Conservation (phyloP, 768 basidiomycete genomes). For the Agrocybe chaxingu region DNA sequence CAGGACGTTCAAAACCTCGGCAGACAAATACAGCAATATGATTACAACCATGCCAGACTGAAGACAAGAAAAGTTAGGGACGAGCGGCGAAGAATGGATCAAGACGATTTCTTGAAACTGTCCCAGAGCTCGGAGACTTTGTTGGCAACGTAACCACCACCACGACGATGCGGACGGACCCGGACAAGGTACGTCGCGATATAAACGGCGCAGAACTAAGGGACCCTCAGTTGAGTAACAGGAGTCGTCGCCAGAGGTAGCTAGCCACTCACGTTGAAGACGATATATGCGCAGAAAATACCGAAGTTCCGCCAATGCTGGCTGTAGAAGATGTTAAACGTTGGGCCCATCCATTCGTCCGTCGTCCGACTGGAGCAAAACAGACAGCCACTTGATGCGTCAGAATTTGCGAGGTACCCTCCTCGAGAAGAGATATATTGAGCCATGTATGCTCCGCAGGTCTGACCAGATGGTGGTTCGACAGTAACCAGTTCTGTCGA, state of each 20-base stretch:
- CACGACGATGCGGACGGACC: conserved; percentile 27
- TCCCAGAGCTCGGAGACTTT: conserved; percentile 5
- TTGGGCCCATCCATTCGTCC: conserved; percentile 48
- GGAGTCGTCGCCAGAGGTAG: background rate
- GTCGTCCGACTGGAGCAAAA: conserved; percentile 56
- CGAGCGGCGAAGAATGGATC: background rate
- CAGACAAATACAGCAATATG: no score
- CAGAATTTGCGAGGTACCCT: conserved; percentile 57
- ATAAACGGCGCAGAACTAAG: conserved; percentile 43
- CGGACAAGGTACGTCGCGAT: conserved; percentile 57
- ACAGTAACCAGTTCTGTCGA: conserved; percentile 60
- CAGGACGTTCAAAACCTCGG: no score
- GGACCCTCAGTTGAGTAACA: background rate
- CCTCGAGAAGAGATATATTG: conserved; percentile 48
- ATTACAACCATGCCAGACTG: no score
- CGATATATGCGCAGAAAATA: conserved; percentile 44
- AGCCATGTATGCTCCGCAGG: conserved; percentile 50
- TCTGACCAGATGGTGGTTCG: conserved; percentile 54
- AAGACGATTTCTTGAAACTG: conserved; percentile 8
- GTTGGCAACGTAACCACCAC: conserved; percentile 6
- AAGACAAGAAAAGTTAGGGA: background rate
- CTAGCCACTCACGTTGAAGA: conserved; percentile 36
- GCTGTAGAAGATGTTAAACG: conserved; percentile 62
- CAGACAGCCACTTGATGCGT: conserved; percentile 46
- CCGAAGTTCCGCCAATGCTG: conserved; percentile 52